A percentile compares a stretch with the other conserved stretches of the same genome.
Evolutionary conservation across 495 filamentous ascomycete genomes (phyloP).

Genomic region (Clohesyomyces aquaticus): DNA sequence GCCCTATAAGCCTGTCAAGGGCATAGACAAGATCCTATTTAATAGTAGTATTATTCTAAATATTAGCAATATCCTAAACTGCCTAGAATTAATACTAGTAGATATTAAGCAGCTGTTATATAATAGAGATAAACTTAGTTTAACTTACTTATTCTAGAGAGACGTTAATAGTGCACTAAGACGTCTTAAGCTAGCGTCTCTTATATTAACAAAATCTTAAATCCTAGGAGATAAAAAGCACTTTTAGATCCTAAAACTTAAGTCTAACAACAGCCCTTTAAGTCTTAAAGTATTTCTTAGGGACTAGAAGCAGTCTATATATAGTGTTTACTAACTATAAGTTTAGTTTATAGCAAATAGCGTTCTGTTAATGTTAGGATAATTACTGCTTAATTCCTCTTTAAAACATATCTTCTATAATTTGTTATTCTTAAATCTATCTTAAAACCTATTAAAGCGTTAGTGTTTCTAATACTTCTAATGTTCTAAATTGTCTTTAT

Average conservation of each 20-base stretch:
- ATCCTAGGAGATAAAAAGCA: constrained; percentile 12
- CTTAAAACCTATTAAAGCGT: not conserved
- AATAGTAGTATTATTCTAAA: constrained; percentile 14
- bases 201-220: constrained; percentile 10
- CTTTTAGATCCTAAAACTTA: constrained; percentile 12
- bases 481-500: constrained; percentile 1
- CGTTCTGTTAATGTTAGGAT: constrained; percentile 3
- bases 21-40: constrained; percentile 7
- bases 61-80: constrained; percentile 12
- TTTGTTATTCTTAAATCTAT: not conserved
- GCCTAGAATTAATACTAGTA: constrained; percentile 12
- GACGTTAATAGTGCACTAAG: constrained; percentile 10
- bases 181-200: constrained; percentile 8
- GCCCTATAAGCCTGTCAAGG: constrained; percentile 4
- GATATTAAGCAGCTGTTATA: constrained; percentile 11
- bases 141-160: constrained; percentile 13
- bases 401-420: constrained; percentile 1
- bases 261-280: constrained; percentile 10
- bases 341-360: constrained; percentile 10
- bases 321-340: constrained; percentile 11
- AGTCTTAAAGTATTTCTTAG: constrained; percentile 11
- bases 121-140: constrained; percentile 12
- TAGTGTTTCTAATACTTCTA: constrained; percentile 1
- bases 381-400: not conserved
- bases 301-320: constrained; percentile 7